These are phyloP conservation scores for Fusarium floridanum DNA, from an alignment of 2,329 filamentous ascomycete genomes.

Conservation along the genomic window DNA sequence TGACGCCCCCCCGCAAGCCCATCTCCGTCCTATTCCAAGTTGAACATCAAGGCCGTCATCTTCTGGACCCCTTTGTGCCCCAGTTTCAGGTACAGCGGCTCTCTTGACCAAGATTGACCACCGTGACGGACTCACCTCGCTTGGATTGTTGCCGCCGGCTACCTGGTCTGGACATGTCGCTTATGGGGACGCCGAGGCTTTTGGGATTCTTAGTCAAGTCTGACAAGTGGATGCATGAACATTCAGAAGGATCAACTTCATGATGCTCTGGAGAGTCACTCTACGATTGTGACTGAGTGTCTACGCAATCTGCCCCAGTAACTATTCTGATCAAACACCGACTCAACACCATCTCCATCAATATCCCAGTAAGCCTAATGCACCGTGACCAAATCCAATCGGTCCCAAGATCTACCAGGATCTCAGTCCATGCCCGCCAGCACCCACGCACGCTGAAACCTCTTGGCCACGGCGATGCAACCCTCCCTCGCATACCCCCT, in stretches of 20 bases:
- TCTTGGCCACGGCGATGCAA: slow-evolving; percentile 30
- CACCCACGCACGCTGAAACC: slow-evolving; percentile 38
- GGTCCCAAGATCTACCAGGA: slow-evolving; percentile 26
- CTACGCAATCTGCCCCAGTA: too few species aligned
- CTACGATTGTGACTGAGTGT: too few species aligned
- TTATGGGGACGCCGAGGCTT: slow-evolving; percentile 8
- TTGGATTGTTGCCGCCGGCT: slow-evolving; percentile 2
- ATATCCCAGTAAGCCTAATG: neutral
- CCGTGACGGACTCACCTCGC: neutral
- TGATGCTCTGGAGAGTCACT: neutral
- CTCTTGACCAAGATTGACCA: slow-evolving; percentile 19
- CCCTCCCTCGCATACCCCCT: slow-evolving; percentile 23
- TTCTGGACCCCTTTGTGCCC: slow-evolving; percentile 5
- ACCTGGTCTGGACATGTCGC: slow-evolving; percentile 2
- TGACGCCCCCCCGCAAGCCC: neutral
- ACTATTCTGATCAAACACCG: neutral
- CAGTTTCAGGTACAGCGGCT: slow-evolving; percentile 44
- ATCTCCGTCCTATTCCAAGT: slow-evolving; percentile 21
- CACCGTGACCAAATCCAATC: neutral
- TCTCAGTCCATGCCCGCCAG: slow-evolving; percentile 1
- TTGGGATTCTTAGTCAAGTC: neutral
- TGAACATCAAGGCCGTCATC: slow-evolving; percentile 8
- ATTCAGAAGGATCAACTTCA: neutral
- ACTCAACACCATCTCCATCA: neutral
- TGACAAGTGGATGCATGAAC: neutral